Evolutionary conservation across 176 grass and related monocot species (phyloP).

Genomic region (Chloris gayana): DNA sequence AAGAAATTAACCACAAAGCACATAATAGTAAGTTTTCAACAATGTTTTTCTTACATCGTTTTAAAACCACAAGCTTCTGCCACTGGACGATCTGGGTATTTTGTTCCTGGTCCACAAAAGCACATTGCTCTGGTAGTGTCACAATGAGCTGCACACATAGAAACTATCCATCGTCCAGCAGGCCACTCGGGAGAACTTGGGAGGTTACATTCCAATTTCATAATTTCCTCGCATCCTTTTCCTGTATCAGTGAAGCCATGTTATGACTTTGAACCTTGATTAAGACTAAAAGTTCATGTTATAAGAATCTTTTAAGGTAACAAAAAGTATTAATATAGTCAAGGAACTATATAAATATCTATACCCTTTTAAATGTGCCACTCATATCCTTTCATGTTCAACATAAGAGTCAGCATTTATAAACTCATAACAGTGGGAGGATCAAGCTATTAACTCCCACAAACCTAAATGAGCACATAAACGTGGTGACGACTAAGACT

Average conservation of each 20-base stretch:
- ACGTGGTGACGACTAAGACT: not conserved
- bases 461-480: conserved; percentile 5
- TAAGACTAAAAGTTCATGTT: conserved; percentile 19
- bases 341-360: not conserved
- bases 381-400: conserved; percentile 13
- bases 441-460: conserved; percentile 1
- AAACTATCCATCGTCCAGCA: conserved; percentile 80
- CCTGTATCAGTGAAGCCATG: conserved; percentile 49
- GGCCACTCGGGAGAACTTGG: conserved; percentile 63
- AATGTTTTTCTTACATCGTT: conserved; percentile 62
- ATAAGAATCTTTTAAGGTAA: not conserved
- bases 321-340: not conserved
- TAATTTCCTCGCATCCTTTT: conserved; percentile 65
- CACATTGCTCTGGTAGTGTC: conserved; percentile 93
- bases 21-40: not conserved
- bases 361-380: not conserved
- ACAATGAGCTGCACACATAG: conserved; percentile 79
- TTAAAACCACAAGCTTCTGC: conserved; percentile 92
- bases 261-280: not conserved
- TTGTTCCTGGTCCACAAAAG: conserved; percentile 90
- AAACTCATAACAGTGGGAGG: conserved; percentile 8
- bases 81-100: conserved; percentile 85
- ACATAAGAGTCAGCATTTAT: not conserved
- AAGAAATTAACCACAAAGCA: conserved; percentile 26
- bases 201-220: conserved; percentile 76